Base-by-base conservation (phyloP, 1,284 basidiomycete genomes). In the Fomitopsis betulina region DNA sequence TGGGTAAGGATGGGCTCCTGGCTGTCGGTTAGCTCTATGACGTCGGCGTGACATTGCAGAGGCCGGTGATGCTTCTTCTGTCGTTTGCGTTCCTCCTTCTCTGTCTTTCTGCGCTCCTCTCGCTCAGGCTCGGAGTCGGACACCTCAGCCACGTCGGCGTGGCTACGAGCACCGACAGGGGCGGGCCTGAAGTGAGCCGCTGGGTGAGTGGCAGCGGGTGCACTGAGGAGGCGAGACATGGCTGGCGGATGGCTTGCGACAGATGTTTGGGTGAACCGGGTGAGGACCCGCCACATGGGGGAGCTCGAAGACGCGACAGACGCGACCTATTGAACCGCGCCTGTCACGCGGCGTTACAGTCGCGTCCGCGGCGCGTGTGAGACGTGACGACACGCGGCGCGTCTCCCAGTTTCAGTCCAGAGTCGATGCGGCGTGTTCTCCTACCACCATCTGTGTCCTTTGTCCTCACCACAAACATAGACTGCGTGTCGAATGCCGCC, bases 51-150 rank as follows among this genome's bases (percentile, higher is more conserved):
- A 40, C 25, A 25, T 38, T 12, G 49, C 42, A 7, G 54, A 33
- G 23, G 32, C 50, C 13, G 27, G 15, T 30, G 49, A 54, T 27
- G 45, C 27, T 33, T 49, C 60, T 25, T 53, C 56, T 47, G 56
- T 64, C 50, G 47, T n/a, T 58, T 65, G 52, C 54, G 53, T 32
- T 55, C 57, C 43, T 62, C 53, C 54, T 67, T 65, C 37, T 61
- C 58, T 53, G 58, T 62, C 54, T 65, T 68, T 49, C 80, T 75
- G n/a, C 71, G 63, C 54, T 76, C 71, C 61, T 82, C 79, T 58
- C 86, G 75, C 67, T 89, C 86, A 23, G 85, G 85, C 68, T 88
- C 87, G 0, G 86, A 88, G 70, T 89, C 86, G 37, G 83, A 32
- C 33, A 33, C 40, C 15, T 55, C 40, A 17, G 4, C 13, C 13